Evolutionary conservation across 1,284 basidiomycete species (phyloP), one percentile per base, ranked within the genome.

Genomic region (Ceratobasidium theobromae): DNA sequence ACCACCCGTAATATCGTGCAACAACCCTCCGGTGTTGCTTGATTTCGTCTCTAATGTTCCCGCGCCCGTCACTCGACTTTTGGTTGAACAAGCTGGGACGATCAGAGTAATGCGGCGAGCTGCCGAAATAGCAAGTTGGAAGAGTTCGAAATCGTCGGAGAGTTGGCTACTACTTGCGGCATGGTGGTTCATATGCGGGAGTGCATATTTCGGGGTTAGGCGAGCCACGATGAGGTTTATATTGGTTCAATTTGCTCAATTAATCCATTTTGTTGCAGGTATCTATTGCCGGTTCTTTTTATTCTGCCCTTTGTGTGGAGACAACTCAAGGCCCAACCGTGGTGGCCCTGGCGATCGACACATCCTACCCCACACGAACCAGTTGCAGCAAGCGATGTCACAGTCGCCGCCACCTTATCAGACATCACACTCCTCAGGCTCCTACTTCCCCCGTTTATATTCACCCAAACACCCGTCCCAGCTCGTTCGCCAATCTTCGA

Each of bases 31-130:
- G 21, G 46, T 62, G 3, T 40, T 70, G 28, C 52, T 67, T 41
- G 62, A 67, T 33, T 69, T 70, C 60, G 62, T 70, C 67, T 51
- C 57, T 27, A 60, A 58, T 45, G 68, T 68, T 25, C 69, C 69
- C 14, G 58, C 69, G 40, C 65, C 67, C n/a, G 68, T 70, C 46
- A 67, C 67, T 12, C 55, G 68, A 27, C 65, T 70, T 9, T 49
- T 70, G 3, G 69, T 70, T 30, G 69, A 70, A 38, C 65, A 67
- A 28, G 55, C 69, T 12, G 68, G 68, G 6, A 40, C 57, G 27
- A 55, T 69, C 16, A 43, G 32, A 25, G 23, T 38, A 27, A 32
- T 69, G 5, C 53, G 69, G 11, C 49, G 68, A 35, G 33, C 40
- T 8, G 57, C 66, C 16, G 60, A 70, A 60, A 60, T 69, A 12